Percentiles rank a stretch among this genome's conserved stretches.
These are phyloP conservation scores for Cucurbita maxima DNA, from an alignment of 306 rosid genomes.

Conservation along the genomic window DNA sequence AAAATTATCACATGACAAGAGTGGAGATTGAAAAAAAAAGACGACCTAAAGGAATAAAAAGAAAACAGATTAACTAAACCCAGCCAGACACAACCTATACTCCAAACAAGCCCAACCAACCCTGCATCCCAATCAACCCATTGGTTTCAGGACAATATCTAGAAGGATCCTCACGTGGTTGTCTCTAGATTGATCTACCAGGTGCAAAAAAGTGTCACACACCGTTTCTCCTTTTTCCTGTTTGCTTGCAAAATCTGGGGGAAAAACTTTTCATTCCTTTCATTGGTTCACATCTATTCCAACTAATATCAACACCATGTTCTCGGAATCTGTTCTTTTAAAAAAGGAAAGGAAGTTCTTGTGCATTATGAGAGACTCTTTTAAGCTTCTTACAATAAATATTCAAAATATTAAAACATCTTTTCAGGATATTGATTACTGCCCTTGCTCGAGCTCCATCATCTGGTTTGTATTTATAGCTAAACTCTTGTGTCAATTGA, in stretches of 20 bases:
- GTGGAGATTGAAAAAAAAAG: too few relatives aligned
- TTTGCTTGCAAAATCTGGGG: not conserved
- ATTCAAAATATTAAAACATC: not conserved
- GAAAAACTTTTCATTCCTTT: not conserved
- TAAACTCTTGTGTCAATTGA: not conserved
- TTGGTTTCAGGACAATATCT: not conserved
- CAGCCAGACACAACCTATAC: too few relatives aligned
- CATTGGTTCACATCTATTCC: not conserved
- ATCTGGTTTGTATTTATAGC: not conserved
- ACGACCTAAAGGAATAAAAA: too few relatives aligned
- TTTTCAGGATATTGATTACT: not conserved
- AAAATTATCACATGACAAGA: too few relatives aligned
- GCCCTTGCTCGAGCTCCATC: not conserved
- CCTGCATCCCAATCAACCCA: too few relatives aligned
- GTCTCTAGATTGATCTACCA: not conserved
- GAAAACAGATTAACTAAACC: too few relatives aligned
- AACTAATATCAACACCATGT: not conserved
- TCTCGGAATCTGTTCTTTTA: not conserved
- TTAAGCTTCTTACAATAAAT: not conserved
- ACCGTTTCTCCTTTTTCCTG: not conserved
- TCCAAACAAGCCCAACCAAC: too few relatives aligned
- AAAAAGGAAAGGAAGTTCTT: not conserved
- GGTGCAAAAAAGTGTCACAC: not conserved
- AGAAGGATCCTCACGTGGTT: not conserved
- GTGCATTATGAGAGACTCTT: not conserved